Base-by-base conservation (phyloP, 768 basidiomycete species). In the Suillus sp. region DNA sequence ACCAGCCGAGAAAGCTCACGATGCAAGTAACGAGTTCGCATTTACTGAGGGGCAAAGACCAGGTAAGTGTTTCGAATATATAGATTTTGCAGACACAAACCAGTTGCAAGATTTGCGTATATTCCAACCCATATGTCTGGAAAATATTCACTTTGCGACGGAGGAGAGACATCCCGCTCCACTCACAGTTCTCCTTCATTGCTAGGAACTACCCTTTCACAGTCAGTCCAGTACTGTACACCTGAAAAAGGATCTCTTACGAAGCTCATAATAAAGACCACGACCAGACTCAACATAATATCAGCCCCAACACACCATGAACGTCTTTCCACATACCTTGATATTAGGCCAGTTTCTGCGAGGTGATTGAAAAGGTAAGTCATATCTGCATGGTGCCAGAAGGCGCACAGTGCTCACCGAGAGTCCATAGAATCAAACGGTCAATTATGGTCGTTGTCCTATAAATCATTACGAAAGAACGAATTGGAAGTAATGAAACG, bases 181-280 rank as follows among this genome's bases (percentile, higher is more conserved):
- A 27, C 60, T 35, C 8, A 61, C 60, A 61, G 22, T 54, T 61
- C 8, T 61, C 25, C 32, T 34, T 35, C 60, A 61, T 57, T 25
- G 51, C 22, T 22, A 61, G 6, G n/a, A 61, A 61, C 60, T 61
- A 30, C 10, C 34, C 20, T 13, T 51, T 37, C 11, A 37, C 22
- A 16, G 5, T 61, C 5, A 61, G 22, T 37, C 2, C 35, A 7
- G 14, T 37, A 16, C 54, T 37, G 4, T 14, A 22, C 22, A 16
- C 25, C 16, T 22, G 10, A 37, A 16, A 56, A 37, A 56, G 54
- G 32, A 22, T 22, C 3, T 56, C 54, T 55, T 35, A 56, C 54
- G 35, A 56, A 56, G 35, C 54, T 25, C 35, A 56, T 25, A 14
- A 18, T 2, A 25, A 56, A 18, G 8, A 10, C 14, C 14, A 22